Percentiles rank a stretch among this genome's conserved stretches.
Conservation (phyloP, 2,329 filamentous ascomycete species). For the Aspergillus sp. region DNA sequence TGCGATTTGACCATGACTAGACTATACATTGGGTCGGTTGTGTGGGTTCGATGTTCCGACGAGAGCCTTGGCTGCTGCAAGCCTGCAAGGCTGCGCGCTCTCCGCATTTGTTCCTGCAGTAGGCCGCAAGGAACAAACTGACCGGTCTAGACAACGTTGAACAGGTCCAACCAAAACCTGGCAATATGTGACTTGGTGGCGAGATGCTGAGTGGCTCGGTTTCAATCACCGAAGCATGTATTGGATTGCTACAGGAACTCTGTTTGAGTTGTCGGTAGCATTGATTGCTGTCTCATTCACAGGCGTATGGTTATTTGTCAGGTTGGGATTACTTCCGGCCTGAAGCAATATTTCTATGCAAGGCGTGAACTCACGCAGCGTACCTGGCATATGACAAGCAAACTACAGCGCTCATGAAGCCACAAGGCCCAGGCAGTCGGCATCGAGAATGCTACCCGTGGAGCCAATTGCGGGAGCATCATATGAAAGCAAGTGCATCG, state of each 20-base stretch:
- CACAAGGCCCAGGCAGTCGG: slow-evolving; percentile 3
- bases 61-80: slow-evolving; percentile 14
- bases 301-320: neutral
- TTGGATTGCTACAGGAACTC: neutral
- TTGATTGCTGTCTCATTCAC: neutral
- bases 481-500: slow-evolving; percentile 2
- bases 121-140: slow-evolving; percentile 28
- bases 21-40: slow-evolving; percentile 13
- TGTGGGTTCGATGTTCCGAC: slow-evolving; percentile 6
- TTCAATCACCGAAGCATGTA: neutral
- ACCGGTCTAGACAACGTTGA: slow-evolving; percentile 21
- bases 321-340: neutral
- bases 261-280: neutral
- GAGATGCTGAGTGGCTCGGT: neutral
- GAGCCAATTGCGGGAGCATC: slow-evolving; percentile 3
- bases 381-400: slow-evolving; percentile 16
- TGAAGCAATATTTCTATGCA: neutral
- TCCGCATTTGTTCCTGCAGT: slow-evolving; percentile 39
- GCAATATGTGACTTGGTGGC: neutral
- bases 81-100: slow-evolving; percentile 20
- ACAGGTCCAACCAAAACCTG: slow-evolving; percentile 14
- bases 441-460: neutral
- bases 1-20: neutral
- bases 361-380: slow-evolving; percentile 4
- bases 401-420: neutral